phyloP scores from a whole-genome alignment of 768 basidiomycete genomes.

The Pleurotus tuoliensis region DNA sequence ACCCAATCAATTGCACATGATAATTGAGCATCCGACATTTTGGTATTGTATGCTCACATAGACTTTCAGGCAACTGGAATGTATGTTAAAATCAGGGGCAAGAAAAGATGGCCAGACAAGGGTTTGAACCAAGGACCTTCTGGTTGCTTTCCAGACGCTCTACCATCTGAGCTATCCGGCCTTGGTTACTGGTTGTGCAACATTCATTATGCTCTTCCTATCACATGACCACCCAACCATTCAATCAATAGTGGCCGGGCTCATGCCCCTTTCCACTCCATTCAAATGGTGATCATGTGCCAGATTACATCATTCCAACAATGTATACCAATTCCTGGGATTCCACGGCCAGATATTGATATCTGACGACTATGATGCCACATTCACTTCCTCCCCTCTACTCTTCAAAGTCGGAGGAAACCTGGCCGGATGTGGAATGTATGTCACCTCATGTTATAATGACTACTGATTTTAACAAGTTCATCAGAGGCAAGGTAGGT shows the following conservation, averaged over 20 bases:
- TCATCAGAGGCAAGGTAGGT: slow-evolving; percentile 45
- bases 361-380: slow-evolving; percentile 52
- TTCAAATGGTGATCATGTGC: too few species aligned
- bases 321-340: slow-evolving; percentile 64
- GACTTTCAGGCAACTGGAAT: slow-evolving; percentile 44
- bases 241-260: too few species aligned
- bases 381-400: slow-evolving; percentile 45
- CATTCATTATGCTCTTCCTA: too few species aligned
- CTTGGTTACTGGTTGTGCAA: too few species aligned
- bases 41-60: not conserved
- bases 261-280: too few species aligned
- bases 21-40: slow-evolving; percentile 14
- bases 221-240: too few species aligned
- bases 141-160: too few species aligned
- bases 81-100: too few species aligned
- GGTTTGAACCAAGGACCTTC: too few species aligned
- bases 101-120: too few species aligned
- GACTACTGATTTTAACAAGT: not conserved
- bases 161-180: too few species aligned
- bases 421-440: slow-evolving; percentile 66
- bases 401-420: slow-evolving; percentile 69
- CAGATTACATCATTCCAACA: not conserved
- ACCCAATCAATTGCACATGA: slow-evolving; percentile 49
- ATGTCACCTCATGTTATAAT: slow-evolving; percentile 13
- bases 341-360: slow-evolving; percentile 58